Percentiles rank a stretch among this genome's conserved stretches.
Evolutionary conservation across 805 yeast species (phyloP).

Genomic region (Limtongozyma cylindracea): DNA sequence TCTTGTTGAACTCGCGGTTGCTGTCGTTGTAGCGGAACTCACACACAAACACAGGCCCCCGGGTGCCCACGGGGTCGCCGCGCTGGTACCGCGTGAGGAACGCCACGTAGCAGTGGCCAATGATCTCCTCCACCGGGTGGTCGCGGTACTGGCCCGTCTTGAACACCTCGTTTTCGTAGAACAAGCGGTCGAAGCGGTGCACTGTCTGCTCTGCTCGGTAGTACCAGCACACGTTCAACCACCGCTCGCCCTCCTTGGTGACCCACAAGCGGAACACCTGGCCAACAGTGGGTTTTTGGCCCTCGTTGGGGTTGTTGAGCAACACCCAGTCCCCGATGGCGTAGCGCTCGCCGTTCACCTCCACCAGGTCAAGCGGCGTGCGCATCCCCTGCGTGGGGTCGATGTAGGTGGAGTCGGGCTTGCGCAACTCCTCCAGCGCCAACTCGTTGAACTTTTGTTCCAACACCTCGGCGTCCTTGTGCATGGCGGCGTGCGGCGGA

Average conservation of each 20-base stretch:
- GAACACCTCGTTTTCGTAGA: conserved; percentile 85
- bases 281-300: conserved; percentile 74
- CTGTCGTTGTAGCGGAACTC: conserved; percentile 85
- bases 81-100: conserved; percentile 86
- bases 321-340: conserved; percentile 91
- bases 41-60: conserved; percentile 80
- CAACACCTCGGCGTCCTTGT: too few relatives aligned
- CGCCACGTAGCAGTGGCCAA: conserved; percentile 86
- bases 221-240: conserved; percentile 95
- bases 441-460: too few relatives aligned
- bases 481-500: conserved; percentile 24
- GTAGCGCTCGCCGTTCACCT: conserved; percentile 45
- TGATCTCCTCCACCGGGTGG: conserved; percentile 68
- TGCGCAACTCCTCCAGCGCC: conserved; percentile 37
- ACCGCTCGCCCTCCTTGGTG: conserved; percentile 57
- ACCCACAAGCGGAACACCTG: conserved; percentile 90
- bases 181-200: conserved; percentile 71
- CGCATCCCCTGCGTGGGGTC: conserved; percentile 20
- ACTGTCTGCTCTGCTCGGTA: conserved; percentile 95
- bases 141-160: conserved; percentile 94
- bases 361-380: conserved; percentile 58
- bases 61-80: conserved; percentile 70
- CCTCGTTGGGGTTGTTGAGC: conserved; percentile 68
- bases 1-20: conserved; percentile 77
- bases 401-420: conserved; percentile 60